Evolutionary conservation across 2,329 filamentous ascomycete species (phyloP).

Genomic region (Lasiodiplodia citricola): DNA sequence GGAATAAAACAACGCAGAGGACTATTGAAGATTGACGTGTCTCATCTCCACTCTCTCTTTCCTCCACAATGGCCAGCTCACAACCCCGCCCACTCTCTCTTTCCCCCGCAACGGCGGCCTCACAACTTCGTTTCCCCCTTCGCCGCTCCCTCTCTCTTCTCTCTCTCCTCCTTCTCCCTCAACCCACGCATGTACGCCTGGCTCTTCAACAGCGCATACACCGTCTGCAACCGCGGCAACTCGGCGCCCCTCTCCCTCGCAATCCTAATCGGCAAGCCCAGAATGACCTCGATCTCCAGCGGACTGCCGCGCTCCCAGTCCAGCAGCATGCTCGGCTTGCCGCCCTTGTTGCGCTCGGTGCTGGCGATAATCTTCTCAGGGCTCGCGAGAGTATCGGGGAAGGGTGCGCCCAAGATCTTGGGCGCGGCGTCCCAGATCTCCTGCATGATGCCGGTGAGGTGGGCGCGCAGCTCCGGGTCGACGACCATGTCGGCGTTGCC

Average conservation of each 20-base stretch:
- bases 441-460: conserved; percentile 51
- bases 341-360: conserved; percentile 63
- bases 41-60: too few relatives aligned
- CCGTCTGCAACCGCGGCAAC: conserved; percentile 68
- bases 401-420: conserved; percentile 43
- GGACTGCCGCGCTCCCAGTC: conserved; percentile 50
- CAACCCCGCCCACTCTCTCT: not conserved
- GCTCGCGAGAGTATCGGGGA: conserved; percentile 45
- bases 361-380: conserved; percentile 51
- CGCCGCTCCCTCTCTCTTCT: conserved; percentile 23
- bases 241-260: conserved; percentile 53
- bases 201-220: conserved; percentile 70
- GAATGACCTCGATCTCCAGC: conserved; percentile 58
- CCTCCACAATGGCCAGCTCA: not conserved
- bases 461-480: conserved; percentile 35
- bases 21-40: too few relatives aligned
- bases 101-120: not conserved
- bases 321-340: conserved; percentile 58
- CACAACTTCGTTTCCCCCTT: conserved; percentile 18
- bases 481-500: conserved; percentile 56
- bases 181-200: conserved; percentile 61
- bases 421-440: conserved; percentile 52
- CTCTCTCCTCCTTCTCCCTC: conserved; percentile 29
- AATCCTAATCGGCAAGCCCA: conserved; percentile 53
- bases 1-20: too few relatives aligned